Conservation (phyloP, 2,329 filamentous ascomycete genomes). For the Colletotrichum sansevieriae region DNA sequence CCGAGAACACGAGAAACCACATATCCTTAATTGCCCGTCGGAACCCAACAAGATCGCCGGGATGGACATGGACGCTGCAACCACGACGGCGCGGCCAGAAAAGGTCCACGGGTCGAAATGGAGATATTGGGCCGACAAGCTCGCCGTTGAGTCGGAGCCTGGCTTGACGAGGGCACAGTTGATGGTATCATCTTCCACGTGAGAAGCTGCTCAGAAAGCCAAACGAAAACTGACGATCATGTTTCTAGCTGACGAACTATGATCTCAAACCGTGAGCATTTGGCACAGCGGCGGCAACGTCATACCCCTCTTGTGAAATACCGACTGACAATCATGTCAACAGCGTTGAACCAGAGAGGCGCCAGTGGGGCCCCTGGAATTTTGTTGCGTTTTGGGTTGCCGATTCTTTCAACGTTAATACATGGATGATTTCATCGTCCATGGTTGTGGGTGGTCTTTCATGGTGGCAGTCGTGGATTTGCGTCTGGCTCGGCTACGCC, state of each 20-base stretch:
- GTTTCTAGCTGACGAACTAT: slow-evolving; percentile 78
- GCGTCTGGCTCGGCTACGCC: slow-evolving; percentile 87
- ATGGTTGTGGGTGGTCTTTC: slow-evolving; percentile 84
- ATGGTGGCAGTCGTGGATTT: slow-evolving; percentile 94
- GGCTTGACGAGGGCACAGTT: slow-evolving; percentile 83
- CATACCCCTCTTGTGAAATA: background rate
- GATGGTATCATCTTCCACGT: slow-evolving; percentile 67
- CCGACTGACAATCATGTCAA: slow-evolving; percentile 8
- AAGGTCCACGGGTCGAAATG: slow-evolving; percentile 53
- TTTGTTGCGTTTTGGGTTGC: slow-evolving; percentile 91
- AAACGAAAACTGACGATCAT: slow-evolving; percentile 9
- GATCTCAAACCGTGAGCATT: slow-evolving; percentile 73
- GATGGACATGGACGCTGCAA: slow-evolving; percentile 39
- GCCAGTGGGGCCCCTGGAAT: slow-evolving; percentile 89
- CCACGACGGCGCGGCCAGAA: slow-evolving; percentile 37
- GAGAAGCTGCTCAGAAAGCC: background rate
- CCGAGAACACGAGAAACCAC: background rate
- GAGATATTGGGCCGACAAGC: slow-evolving; percentile 65
- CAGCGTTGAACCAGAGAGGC: slow-evolving; percentile 78
- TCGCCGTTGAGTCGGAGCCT: slow-evolving; percentile 81
- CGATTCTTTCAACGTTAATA: slow-evolving; percentile 90
- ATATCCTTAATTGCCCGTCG: background rate
- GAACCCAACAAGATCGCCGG: background rate
- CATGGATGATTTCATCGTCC: slow-evolving; percentile 77
- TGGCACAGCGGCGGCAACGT: background rate